Conservation (phyloP, 2,329 filamentous ascomycete genomes). For the Claviceps sp. region DNA sequence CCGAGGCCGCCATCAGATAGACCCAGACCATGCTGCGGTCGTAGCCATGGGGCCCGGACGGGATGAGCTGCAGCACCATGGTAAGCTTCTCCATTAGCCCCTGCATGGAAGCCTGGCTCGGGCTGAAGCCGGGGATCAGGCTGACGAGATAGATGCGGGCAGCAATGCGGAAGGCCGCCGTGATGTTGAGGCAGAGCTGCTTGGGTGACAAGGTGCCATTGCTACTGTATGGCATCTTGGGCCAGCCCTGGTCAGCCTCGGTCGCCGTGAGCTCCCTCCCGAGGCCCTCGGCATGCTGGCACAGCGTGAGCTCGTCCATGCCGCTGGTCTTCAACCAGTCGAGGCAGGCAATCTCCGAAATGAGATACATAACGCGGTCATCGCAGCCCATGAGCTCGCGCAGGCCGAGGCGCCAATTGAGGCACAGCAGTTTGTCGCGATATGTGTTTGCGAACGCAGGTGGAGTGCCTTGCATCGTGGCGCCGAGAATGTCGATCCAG, state of each 20-base stretch:
- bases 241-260: slow-evolving; percentile 48
- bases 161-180: slow-evolving; percentile 77
- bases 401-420: slow-evolving; percentile 54
- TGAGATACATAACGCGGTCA: slow-evolving; percentile 93
- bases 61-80: slow-evolving; percentile 66
- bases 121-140: slow-evolving; percentile 77
- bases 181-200: slow-evolving; percentile 79
- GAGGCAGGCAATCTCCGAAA: slow-evolving; percentile 92
- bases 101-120: slow-evolving; percentile 57
- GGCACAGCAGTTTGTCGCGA: slow-evolving; percentile 77
- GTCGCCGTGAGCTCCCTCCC: slow-evolving; percentile 76
- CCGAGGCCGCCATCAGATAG: slow-evolving; percentile 72
- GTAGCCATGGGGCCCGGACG: slow-evolving; percentile 66
- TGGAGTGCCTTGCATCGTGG: slow-evolving; percentile 77
- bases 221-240: slow-evolving; percentile 47
- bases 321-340: slow-evolving; percentile 74
- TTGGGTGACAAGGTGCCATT: slow-evolving; percentile 68
- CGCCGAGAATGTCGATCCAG: slow-evolving; percentile 95
- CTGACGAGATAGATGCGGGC: slow-evolving; percentile 96
- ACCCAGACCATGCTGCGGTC: slow-evolving; percentile 91
- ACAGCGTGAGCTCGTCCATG: slow-evolving; percentile 76
- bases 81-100: slow-evolving; percentile 69
- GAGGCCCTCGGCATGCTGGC: slow-evolving; percentile 78
- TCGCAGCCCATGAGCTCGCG: slow-evolving; percentile 95
- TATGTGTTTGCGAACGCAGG: slow-evolving; percentile 92